Evolutionary conservation across 106 monocot genomes (phyloP).

Genomic region (Chionographis japonica): DNA sequence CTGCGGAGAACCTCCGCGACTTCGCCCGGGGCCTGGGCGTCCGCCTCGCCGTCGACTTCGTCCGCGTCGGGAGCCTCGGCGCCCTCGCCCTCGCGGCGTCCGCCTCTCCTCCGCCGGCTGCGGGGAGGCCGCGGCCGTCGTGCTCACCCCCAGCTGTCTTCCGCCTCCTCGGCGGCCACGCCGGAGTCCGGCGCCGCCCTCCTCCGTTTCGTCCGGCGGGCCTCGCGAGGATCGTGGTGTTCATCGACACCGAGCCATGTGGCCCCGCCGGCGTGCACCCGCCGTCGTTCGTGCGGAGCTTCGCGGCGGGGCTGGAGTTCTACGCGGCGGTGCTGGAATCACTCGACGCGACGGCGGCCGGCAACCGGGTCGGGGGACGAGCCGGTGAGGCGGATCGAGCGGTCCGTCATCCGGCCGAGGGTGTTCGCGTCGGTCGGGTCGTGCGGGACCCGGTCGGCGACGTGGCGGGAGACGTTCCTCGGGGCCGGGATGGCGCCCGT

Average conservation of each 20-base stretch:
- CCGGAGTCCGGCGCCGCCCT: constrained; percentile 25
- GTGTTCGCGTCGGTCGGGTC: constrained; percentile 24
- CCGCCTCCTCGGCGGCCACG: constrained; percentile 22
- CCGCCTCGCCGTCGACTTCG: constrained; percentile 41
- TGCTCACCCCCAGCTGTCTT: constrained; percentile 38
- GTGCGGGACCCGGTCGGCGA: constrained; percentile 7
- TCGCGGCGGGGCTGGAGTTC: constrained; percentile 38
- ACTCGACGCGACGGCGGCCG: constrained; percentile 30
- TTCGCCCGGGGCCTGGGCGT: constrained; percentile 51
- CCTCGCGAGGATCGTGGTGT: constrained; percentile 31
- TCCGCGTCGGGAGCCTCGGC: constrained; percentile 24
- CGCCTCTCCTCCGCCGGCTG: constrained; percentile 16
- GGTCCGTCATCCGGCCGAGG: constrained; percentile 34
- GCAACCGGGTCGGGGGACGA: constrained; percentile 28
- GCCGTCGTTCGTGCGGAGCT: constrained; percentile 29
- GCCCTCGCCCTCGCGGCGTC: constrained; percentile 26
- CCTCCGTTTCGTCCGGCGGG: constrained; percentile 42
- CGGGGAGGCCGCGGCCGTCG: constrained; percentile 36
- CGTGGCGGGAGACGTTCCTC: constrained; percentile 38
- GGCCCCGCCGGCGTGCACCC: not conserved
- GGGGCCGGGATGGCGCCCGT: constrained; percentile 29
- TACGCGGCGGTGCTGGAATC: constrained; percentile 42
- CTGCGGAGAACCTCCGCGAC: constrained; percentile 72
- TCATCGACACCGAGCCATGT: constrained; percentile 40
- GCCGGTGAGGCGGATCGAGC: constrained; percentile 28